These are phyloP conservation scores for Henckelia pumila DNA, from an alignment of 257 asterid genomes.

Conservation along the genomic window DNA sequence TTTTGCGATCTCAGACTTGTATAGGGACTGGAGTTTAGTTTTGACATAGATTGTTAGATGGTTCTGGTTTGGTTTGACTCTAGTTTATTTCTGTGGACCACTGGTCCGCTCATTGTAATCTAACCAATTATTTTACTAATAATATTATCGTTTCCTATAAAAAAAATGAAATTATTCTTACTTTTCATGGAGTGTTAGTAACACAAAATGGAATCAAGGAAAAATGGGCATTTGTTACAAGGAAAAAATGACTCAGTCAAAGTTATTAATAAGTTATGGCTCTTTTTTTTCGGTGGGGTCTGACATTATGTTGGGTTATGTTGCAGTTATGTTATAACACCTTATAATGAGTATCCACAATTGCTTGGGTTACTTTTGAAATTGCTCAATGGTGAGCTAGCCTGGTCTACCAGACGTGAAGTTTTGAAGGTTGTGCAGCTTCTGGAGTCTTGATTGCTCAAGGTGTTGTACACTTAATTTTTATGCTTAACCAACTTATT, in stretches of 20 bases:
- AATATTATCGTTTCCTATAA: too few relatives aligned
- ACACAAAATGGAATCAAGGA: too few relatives aligned
- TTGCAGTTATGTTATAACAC: slow-evolving; percentile 88
- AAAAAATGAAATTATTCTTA: too few relatives aligned
- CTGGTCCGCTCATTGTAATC: too few relatives aligned
- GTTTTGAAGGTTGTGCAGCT: slow-evolving; percentile 73
- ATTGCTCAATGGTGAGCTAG: slow-evolving; percentile 94
- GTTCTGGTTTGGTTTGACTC: too few relatives aligned
- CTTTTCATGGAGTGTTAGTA: too few relatives aligned
- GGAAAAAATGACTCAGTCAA: neutral
- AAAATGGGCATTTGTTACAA: too few relatives aligned
- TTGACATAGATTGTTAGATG: too few relatives aligned
- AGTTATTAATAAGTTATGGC: slow-evolving; percentile 7
- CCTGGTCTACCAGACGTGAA: slow-evolving; percentile 98
- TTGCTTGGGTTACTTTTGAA: slow-evolving; percentile 92
- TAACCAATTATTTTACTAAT: too few relatives aligned
- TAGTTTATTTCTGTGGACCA: too few relatives aligned
- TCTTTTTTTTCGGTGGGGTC: slow-evolving; percentile 9
- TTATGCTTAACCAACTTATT: slow-evolving; percentile 28
- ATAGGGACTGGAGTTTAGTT: too few relatives aligned
- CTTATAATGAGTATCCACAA: slow-evolving; percentile 88
- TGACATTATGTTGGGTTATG: slow-evolving; percentile 29
- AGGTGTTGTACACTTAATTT: slow-evolving; percentile 7
- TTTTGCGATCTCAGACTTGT: too few relatives aligned
- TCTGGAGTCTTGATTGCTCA: slow-evolving; percentile 23